phyloP scores from a whole-genome alignment of 257 asterid species.

The Nicotiana benthamiana region DNA sequence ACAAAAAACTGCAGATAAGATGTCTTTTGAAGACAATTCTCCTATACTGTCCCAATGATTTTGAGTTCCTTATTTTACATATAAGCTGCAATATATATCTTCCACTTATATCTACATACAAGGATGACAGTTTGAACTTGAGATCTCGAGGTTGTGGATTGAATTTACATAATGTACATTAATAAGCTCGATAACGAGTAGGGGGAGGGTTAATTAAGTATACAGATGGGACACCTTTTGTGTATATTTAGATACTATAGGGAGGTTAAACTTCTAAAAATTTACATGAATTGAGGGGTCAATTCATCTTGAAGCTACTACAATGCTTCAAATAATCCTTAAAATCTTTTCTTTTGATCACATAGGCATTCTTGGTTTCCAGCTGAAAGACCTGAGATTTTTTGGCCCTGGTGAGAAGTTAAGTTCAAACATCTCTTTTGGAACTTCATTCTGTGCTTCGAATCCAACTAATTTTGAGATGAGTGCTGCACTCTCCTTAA shows the following conservation, averaged over 20 bases:
- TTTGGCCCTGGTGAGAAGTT: conserved; percentile 46
- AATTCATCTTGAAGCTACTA: conserved; percentile 2
- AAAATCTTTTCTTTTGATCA: neutral
- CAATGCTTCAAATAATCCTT: conserved; percentile 5
- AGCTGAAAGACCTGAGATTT: conserved; percentile 36
- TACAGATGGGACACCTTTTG: neutral
- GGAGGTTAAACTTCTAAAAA: neutral
- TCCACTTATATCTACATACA: conserved; percentile 3
- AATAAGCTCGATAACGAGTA: neutral
- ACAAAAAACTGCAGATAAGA: neutral
- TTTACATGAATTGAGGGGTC: neutral
- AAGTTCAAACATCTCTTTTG: conserved; percentile 78
- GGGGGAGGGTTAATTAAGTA: neutral
- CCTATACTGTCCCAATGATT: conserved; percentile 1
- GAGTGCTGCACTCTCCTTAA: conserved; percentile 63
- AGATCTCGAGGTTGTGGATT: conserved; percentile 6
- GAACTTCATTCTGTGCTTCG: conserved; percentile 41
- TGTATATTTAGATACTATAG: neutral
- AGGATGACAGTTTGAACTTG: neutral
- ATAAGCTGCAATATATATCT: neutral
- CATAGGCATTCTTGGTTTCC: conserved; percentile 44
- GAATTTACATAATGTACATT: neutral
- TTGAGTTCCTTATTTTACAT: conserved; percentile 4
- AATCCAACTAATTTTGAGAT: conserved; percentile 69
- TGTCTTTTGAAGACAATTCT: neutral